Evolutionary conservation across 1,284 basidiomycete species (phyloP).

Genomic region (Coniferiporia sulphurascens): DNA sequence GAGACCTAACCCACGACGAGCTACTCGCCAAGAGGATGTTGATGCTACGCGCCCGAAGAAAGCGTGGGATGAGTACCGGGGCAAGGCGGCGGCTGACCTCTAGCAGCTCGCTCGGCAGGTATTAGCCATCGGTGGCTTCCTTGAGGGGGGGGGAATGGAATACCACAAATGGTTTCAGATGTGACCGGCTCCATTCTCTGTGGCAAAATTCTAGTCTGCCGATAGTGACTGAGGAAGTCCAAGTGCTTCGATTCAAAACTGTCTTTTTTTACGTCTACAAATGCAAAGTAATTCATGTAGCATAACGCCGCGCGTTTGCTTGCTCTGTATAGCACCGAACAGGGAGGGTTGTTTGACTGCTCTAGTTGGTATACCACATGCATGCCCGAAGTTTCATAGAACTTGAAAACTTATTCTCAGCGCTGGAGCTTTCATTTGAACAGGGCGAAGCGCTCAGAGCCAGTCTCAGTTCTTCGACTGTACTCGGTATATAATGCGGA

Average conservation of each 20-base stretch:
- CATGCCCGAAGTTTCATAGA: neutral
- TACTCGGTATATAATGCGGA: too few species aligned
- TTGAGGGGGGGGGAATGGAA: neutral
- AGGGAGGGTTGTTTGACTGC: neutral
- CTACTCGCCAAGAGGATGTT: constrained; percentile 12
- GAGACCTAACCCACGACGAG: constrained; percentile 13
- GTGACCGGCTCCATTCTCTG: too few species aligned
- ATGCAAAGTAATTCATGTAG: neutral
- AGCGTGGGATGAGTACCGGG: constrained; percentile 4
- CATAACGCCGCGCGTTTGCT: neutral
- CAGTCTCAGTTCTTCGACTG: too few species aligned
- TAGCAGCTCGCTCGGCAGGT: neutral
- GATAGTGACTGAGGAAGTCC: neutral
- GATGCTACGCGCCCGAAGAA: constrained; percentile 16
- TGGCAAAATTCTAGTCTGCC: too few species aligned
- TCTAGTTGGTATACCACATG: neutral
- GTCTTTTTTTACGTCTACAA: neutral
- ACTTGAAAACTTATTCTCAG: too few species aligned
- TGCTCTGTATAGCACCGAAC: neutral
- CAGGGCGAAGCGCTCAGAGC: too few species aligned
- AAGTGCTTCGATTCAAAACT: neutral
- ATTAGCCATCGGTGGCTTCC: neutral
- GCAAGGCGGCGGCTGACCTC: neutral
- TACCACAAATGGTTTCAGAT: too few species aligned
- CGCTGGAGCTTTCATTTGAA: too few species aligned